Evolutionary conservation across 495 filamentous ascomycete genomes (phyloP), one percentile per base, ranked within the genome.

Genomic region (Penicillium canariense): DNA sequence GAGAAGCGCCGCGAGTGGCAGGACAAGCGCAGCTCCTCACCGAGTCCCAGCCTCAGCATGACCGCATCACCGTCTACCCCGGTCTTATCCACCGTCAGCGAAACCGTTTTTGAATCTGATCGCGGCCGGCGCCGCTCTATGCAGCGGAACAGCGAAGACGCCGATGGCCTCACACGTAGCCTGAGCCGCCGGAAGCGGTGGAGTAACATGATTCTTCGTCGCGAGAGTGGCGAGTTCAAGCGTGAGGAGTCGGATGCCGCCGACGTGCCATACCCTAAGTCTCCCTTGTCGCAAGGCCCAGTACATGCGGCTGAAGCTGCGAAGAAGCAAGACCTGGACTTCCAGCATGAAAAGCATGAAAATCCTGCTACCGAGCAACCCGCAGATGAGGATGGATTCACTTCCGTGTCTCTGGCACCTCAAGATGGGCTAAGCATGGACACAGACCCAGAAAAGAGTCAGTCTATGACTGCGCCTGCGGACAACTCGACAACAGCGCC

Each of bases 1-100:
- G 92, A 98, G 71, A 96, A 95, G 73, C 78, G 87, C 43, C 90
- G 87, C 63, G 76, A 76, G 43, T 81, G 77, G 80, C 76, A 77
- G 48, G 72, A 79, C 23, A 74, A 72, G 50, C 72, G 68, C 51
- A 60, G 57, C 12, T 42, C 69, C 20, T 60, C 74, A 3, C 52
- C 70, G 0, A 63, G 54, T 25, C 57, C 67, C n/a, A 52, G 38
- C 8, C 55, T 66, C 11, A 51, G 44, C 9, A 55, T 48, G 12
- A 36, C 36, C 11, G 25, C 59, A 3, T 69, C 73, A 5, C 67
- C 75, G 18, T 68, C 71, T 2, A 62, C 67, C 0, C 63, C 72
- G 1, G 59, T 61, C 9, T 50, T 75, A 44, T 44, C 63, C 6
- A 56, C 56, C 35, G 61, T 65, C 36, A 62, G 58, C 2, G 73